Percentiles rank a stretch among this genome's conserved stretches.
Evolutionary conservation across 768 basidiomycete species (phyloP).

Genomic region (Naganishia friedmannii): DNA sequence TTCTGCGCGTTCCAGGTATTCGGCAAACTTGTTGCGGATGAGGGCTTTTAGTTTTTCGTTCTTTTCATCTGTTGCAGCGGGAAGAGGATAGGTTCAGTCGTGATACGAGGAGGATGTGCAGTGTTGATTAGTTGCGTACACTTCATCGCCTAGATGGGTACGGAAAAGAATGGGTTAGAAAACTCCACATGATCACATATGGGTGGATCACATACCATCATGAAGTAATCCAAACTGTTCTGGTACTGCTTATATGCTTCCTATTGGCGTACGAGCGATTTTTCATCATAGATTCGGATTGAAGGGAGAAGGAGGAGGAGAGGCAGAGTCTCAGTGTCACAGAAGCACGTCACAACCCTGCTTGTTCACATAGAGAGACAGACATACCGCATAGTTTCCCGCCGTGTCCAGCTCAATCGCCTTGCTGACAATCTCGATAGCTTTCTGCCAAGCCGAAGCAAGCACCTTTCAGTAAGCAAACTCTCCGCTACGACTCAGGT

Average conservation of each 20-base stretch:
- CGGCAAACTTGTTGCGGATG: constrained; percentile 81
- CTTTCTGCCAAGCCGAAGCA: constrained; percentile 56
- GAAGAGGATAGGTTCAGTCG: neutral
- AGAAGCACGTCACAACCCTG: neutral
- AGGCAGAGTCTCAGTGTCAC: neutral
- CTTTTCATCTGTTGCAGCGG: constrained; percentile 72
- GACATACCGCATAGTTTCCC: constrained; percentile 69
- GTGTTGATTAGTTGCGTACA: constrained; percentile 36
- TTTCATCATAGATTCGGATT: neutral
- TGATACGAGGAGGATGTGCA: neutral
- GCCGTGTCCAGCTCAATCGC: constrained; percentile 91
- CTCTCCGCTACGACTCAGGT: constrained; percentile 22
- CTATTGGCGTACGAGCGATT: constrained; percentile 24
- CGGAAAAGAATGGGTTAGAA: constrained; percentile 13
- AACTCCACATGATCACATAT: neutral
- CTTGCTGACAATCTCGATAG: constrained; percentile 85
- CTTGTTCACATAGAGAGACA: constrained; percentile 3
- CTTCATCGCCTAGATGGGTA: constrained; percentile 42
- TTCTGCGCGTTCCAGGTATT: constrained; percentile 89
- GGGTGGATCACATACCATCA: constrained; percentile 65
- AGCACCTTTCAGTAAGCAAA: constrained; percentile 19
- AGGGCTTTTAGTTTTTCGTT: constrained; percentile 85
- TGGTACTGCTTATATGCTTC: constrained; percentile 93
- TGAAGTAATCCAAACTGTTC: constrained; percentile 95
- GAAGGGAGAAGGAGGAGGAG: neutral